Percentiles rank a stretch among this genome's conserved stretches.
Conservation (phyloP, 2,329 filamentous ascomycete species). For the Knufia petricola region DNA sequence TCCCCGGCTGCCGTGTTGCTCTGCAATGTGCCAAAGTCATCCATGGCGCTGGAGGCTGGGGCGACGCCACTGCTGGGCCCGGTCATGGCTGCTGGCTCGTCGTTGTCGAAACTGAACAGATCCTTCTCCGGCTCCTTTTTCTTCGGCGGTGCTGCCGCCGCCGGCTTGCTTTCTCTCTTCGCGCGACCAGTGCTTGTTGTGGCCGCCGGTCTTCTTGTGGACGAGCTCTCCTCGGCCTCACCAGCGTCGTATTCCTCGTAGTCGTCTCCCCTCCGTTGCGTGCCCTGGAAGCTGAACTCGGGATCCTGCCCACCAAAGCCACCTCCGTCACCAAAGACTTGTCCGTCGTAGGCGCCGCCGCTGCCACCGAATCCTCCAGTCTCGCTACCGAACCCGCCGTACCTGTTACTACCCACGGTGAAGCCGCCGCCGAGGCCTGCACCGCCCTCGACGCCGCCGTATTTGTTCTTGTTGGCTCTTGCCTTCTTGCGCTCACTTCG, state of each 20-base stretch:
- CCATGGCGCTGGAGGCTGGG: constrained; percentile 32
- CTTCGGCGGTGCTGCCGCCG: constrained; percentile 32
- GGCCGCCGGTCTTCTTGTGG: constrained; percentile 36
- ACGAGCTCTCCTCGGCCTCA: constrained; percentile 59
- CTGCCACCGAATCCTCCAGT: constrained; percentile 45
- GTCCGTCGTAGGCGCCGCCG: constrained; percentile 59
- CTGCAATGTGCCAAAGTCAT: constrained; percentile 36
- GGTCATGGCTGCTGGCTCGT: constrained; percentile 43
- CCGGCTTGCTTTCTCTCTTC: constrained; percentile 14
- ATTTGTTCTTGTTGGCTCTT: constrained; percentile 81
- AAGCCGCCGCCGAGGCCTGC: constrained; percentile 48
- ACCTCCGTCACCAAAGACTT: constrained; percentile 90
- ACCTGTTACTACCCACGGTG: constrained; percentile 53
- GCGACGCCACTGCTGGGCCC: constrained; percentile 33
- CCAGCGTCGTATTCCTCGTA: constrained; percentile 98
- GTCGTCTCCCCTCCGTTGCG: constrained; percentile 54
- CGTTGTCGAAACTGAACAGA: constrained; percentile 80
- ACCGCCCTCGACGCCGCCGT: constrained; percentile 85
- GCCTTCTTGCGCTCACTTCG: constrained; percentile 73
- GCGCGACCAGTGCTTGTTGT: constrained; percentile 9
- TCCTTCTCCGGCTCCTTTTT: constrained; percentile 85
- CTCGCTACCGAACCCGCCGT: constrained; percentile 87
- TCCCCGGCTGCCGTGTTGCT: constrained; percentile 44
- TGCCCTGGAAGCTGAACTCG: constrained; percentile 54
- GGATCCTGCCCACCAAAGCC: constrained; percentile 73